Evolutionary conservation across 202 grass and related monocot genomes (phyloP), one percentile per base, ranked within the genome.

Genomic region (Eragrostis tef): DNA sequence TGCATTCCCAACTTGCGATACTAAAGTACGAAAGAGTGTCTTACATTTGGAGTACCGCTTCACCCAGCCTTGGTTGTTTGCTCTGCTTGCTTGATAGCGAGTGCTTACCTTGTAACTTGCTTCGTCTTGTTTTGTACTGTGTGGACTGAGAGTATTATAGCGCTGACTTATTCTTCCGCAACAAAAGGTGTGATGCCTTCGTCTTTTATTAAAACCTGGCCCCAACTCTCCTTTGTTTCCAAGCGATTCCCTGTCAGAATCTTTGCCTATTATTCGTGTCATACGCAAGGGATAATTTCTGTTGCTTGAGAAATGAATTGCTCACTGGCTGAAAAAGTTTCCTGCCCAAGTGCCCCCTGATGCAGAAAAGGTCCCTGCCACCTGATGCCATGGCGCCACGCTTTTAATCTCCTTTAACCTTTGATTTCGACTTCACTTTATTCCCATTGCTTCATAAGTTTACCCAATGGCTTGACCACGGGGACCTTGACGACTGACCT

Each of bases 271-370:
- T 51, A 79, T 57, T 76, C 72, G 9, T 73, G 47, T 25, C 44
- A 43, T 45, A 82, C 73, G 73, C 44, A 82, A 89, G 50, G 83
- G 77, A 89, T 56, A 63, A 27, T 45, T 22, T 74, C n/a, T 13
- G 83, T 74, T 74, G 66, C 65, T 73, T 86, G 58, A 49, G 11
- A 66, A 85, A 17, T 11, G 42, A n/a, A 73, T 43, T 31, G 60
- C 3, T 36, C 41, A 58, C 53, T 39, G 43, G 36, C 11, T 4
- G 29, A 56, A 22, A 73, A 83, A 51, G 68, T 47, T 17, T 17
- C 9, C 17, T 31, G 29, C 3, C 29, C 29, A n/a, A n/a, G n/a
- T 77, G 71, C 22, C 29, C 21, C 58, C 83, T 36, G 82, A 67
- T 89, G 82, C 71, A n/a, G n/a, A 22, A 72, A 83, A 50, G 67